Conservation (phyloP, 306 rosid species). For the Lotus japonicus region DNA sequence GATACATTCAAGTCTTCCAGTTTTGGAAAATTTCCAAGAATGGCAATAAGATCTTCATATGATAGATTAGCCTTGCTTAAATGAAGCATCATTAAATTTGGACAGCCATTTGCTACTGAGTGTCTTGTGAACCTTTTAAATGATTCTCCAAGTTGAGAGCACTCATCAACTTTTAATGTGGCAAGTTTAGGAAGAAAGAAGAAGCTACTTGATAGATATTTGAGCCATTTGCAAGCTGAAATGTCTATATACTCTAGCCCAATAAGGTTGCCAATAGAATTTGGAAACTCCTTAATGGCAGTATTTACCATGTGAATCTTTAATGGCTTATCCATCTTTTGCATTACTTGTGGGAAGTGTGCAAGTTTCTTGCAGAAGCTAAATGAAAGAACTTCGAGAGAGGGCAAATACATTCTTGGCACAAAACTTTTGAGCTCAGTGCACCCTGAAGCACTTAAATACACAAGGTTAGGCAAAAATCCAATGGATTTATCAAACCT, state of each 20-base stretch:
- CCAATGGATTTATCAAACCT: neutral
- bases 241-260: conserved; percentile 10
- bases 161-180: neutral
- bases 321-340: neutral
- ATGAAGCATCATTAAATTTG: neutral
- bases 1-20: neutral
- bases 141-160: neutral
- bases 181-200: neutral
- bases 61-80: neutral
- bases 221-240: neutral
- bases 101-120: neutral
- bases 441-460: neutral
- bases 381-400: conserved; percentile 7
- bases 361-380: neutral
- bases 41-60: neutral
- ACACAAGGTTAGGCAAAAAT: neutral
- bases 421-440: neutral
- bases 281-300: conserved; percentile 10
- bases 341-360: neutral
- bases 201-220: conserved; percentile 1
- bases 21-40: neutral
- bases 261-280: conserved; percentile 2
- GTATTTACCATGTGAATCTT: neutral
- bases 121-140: neutral
- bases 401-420: neutral